Conservation (phyloP, 495 filamentous ascomycete species). For the Sordaria brevicollis region DNA sequence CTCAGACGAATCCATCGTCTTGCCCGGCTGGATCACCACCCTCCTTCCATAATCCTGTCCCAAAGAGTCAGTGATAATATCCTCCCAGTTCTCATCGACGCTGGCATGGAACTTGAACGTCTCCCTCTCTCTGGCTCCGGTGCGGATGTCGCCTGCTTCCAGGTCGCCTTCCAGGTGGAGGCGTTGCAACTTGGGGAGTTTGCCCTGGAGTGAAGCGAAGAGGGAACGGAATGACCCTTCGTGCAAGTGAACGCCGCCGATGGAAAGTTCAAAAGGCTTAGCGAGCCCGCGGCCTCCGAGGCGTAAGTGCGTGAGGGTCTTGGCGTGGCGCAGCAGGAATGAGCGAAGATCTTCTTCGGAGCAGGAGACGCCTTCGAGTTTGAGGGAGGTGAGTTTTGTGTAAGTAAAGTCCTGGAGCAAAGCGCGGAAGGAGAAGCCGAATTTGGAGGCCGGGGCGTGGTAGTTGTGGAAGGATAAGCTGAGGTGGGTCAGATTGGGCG, state of each 20-base stretch:
- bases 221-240: conserved; percentile 33
- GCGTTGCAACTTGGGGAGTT: conserved; percentile 25
- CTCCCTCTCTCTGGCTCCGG: conserved; percentile 31
- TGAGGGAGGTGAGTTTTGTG: conserved; percentile 29
- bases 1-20: conserved; percentile 29
- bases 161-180: conserved; percentile 38
- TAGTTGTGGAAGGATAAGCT: conserved; percentile 35
- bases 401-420: conserved; percentile 30
- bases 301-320: conserved; percentile 30
- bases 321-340: conserved; percentile 31
- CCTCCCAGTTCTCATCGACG: conserved; percentile 32
- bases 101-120: conserved; percentile 33
- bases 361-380: conserved; percentile 33
- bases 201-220: conserved; percentile 26
- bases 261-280: conserved; percentile 26
- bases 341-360: conserved; percentile 33
- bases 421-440: conserved; percentile 28
- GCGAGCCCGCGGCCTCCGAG: conserved; percentile 35
- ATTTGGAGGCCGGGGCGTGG: conserved; percentile 30
- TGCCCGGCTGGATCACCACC: conserved; percentile 12
- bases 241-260: conserved; percentile 35
- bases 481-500: conserved; percentile 25
- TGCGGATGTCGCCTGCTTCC: conserved; percentile 27
- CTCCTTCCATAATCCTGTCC: not conserved
- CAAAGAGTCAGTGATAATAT: too few species aligned